A percentile compares a stretch with the other conserved stretches of the same genome.
Conservation (phyloP, 2,329 filamentous ascomycete genomes). For the Thelonectria olida region DNA sequence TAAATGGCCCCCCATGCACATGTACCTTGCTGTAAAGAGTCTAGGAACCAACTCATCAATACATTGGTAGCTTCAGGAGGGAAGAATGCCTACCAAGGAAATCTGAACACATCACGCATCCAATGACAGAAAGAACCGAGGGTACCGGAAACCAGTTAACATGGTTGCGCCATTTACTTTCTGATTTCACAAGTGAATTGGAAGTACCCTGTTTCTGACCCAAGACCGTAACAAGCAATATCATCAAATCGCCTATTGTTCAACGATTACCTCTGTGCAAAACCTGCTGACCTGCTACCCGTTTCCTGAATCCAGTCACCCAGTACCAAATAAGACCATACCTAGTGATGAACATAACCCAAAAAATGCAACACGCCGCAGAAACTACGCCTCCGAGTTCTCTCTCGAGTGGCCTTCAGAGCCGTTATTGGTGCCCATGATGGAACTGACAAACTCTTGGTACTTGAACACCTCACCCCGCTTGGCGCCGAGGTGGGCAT, state of each 20-base stretch:
- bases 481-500: constrained; percentile 62
- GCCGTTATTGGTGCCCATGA: constrained; percentile 63
- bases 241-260: constrained; percentile 11
- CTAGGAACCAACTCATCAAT: no score
- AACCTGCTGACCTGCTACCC: constrained; percentile 7
- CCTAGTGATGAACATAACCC: constrained; percentile 10
- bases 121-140: no score
- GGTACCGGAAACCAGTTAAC: no score
- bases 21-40: no score
- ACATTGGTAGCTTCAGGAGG: no score
- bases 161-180: no score
- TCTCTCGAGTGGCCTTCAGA: constrained; percentile 46
- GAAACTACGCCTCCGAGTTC: constrained; percentile 34
- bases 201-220: not conserved
- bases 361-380: not conserved
- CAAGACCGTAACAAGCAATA: not conserved
- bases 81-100: no score
- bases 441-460: constrained; percentile 84
- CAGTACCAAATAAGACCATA: not conserved
- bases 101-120: no score
- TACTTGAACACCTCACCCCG: constrained; percentile 93
- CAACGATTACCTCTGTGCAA: constrained; percentile 1
- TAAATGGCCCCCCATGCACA: no score
- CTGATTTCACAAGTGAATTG: no score
- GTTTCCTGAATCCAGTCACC: constrained; percentile 4